Base-by-base conservation (phyloP, 257 asterid species). In the Plantago major region DNA sequence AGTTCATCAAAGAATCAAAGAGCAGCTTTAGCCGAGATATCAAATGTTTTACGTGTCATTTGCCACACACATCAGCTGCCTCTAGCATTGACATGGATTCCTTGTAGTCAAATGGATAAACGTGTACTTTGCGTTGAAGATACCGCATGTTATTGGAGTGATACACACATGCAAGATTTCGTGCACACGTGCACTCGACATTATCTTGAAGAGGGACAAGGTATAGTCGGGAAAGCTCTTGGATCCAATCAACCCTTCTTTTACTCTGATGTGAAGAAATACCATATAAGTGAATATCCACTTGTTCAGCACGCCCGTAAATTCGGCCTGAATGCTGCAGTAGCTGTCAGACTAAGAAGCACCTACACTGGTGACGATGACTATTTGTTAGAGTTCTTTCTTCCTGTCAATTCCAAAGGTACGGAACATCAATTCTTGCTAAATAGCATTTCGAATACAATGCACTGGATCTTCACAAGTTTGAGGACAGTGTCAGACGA, bases 271-370 rank as follows among this genome's bases (percentile, higher is more conserved):
- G 82, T 87, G 48, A 87, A 79, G 73, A 82, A 81, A 53, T 84
- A 73, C 51, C 77, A 83, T 63, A 78, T 87, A 65, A 79, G 78
- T 60, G 87, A 87, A 44, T 87, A 90, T 75, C 92, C 95, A 8
- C 82, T 84, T 1, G 97, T 81, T 71, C 95, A 90, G 63, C 97
- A 90, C 60, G 94, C 97, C 42, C 90, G 95, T 6, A 90, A 74
- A 58, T 79, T 74, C 49, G 77, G 85, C 58, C 78, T 90, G 10
- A 78, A 71, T 58, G 83, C 87, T n/a, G 95, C 82, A 49, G 88
- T 84, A 37, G 95, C 95, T 3, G 78, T 82, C 47, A 76, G 83
- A 77, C 72, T 89, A 46, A 77, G 85, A 60, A 90, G 91, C 65
- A 66, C 66, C 9, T 69, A 74, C 49, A 76, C 86, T 1, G 78